Conservation (phyloP, 2,329 filamentous ascomycete genomes). For the Venturiaceae sp. region DNA sequence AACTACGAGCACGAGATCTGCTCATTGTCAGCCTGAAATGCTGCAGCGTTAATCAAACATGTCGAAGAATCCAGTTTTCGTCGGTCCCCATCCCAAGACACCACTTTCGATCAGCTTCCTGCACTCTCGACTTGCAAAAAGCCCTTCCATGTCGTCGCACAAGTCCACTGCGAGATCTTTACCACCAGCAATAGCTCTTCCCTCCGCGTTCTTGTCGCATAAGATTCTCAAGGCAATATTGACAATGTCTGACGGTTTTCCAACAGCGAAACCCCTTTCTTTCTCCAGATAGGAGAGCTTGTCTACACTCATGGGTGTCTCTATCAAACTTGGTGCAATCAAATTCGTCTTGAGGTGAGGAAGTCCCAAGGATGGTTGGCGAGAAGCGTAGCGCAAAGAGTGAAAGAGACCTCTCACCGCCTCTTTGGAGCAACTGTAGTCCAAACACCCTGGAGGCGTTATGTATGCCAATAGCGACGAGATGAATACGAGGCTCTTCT, state of each 20-base stretch:
- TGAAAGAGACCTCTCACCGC: slow-evolving; percentile 19
- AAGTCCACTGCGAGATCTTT: background rate
- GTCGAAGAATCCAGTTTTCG: background rate
- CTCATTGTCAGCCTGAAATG: background rate
- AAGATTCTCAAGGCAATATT: background rate
- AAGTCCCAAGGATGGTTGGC: background rate
- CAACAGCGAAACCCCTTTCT: background rate
- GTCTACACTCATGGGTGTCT: slow-evolving; percentile 13
- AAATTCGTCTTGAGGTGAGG: slow-evolving; percentile 15
- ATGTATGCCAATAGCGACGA: slow-evolving; percentile 17
- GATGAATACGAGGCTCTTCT: slow-evolving; percentile 15
- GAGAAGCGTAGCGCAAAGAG: slow-evolving; percentile 11
- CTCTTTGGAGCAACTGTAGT: slow-evolving; percentile 20
- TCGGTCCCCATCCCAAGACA: background rate
- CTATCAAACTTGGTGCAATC: slow-evolving; percentile 19
- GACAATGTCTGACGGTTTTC: background rate
- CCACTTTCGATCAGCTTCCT: slow-evolving; percentile 2
- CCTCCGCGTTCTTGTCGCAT: background rate
- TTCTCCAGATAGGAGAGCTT: background rate
- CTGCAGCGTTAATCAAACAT: background rate
- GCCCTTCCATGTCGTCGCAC: slow-evolving; percentile 4
- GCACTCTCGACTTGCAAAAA: background rate
- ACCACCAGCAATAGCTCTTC: background rate
- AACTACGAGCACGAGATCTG: no score
- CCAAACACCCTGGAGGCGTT: slow-evolving; percentile 15